A percentile compares a stretch with the other conserved stretches of the same genome.
Evolutionary conservation across 805 yeast species (phyloP).

Genomic region (Starmerella sp.): DNA sequence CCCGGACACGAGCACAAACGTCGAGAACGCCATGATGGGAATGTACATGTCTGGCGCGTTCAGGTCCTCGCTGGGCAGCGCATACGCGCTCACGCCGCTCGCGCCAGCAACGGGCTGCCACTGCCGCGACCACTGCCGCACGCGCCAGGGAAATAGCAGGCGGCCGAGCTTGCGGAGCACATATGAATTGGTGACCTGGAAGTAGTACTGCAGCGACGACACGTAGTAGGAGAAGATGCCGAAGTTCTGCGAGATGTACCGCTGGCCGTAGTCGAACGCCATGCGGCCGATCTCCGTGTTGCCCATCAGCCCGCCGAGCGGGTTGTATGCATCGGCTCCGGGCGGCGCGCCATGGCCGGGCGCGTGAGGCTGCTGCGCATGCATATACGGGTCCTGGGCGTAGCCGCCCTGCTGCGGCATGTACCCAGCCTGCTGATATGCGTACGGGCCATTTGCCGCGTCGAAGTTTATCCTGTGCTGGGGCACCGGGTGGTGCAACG

Average conservation of each 20-base stretch:
- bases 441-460: slow-evolving; percentile 10
- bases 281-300: slow-evolving; percentile 74
- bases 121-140: slow-evolving; percentile 68
- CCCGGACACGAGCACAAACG: slow-evolving; percentile 77
- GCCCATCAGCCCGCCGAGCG: slow-evolving; percentile 57
- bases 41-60: slow-evolving; percentile 96
- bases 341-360: slow-evolving; percentile 24
- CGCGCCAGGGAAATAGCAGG: slow-evolving; percentile 75
- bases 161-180: slow-evolving; percentile 63
- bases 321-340: slow-evolving; percentile 15
- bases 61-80: slow-evolving; percentile 73
- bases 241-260: slow-evolving; percentile 62
- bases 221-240: slow-evolving; percentile 38
- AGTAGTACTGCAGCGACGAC: slow-evolving; percentile 65
- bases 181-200: slow-evolving; percentile 82
- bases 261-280: slow-evolving; percentile 73
- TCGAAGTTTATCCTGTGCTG: slow-evolving; percentile 35
- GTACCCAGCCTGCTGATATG: slow-evolving; percentile 1
- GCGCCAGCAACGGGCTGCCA: slow-evolving; percentile 30
- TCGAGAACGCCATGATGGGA: slow-evolving; percentile 85
- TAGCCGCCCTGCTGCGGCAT: not conserved
- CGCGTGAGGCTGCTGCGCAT: slow-evolving; percentile 14
- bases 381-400: slow-evolving; percentile 6
- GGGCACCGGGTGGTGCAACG: slow-evolving; percentile 36
- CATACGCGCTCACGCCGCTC: slow-evolving; percentile 36